Evolutionary conservation across 371 early-diverging fungal species (phyloP), one percentile per base, ranked within the genome.

Genomic region (Lichtheimia corymbifera): DNA sequence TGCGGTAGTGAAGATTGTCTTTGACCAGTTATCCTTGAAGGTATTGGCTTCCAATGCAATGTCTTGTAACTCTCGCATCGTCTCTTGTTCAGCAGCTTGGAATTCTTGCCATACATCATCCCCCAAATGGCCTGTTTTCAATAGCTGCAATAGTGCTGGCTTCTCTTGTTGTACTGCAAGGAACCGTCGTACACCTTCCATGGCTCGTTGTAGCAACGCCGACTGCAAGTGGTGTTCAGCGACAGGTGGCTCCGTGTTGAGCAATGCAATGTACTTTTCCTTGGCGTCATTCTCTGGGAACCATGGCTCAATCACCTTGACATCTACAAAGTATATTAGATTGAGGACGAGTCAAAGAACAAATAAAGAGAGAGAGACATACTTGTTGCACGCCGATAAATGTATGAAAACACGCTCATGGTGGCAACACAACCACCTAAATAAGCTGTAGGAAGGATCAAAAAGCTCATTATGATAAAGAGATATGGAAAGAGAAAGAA

Each of bases 61-160:
- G 41, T 89, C 93, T 70, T 90, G 86, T 53, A 95, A 69, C 71
- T 97, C 97, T 7, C 68, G 69, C 70, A 94, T 87, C 51, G 92
- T 80, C 45, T 93, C 96, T 62, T 88, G 83, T 70, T 97, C 96
- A 15, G 95, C 93, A 11, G 82, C 71, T 17, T 66, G 70, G 55
- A 97, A 90, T 61, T 92, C 89, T 35, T 82, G 88, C 92, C 88
- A 86, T 64, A 95, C 74, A 57, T 93, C 95, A 57, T 97, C 96
- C 4, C 94, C 93, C 54, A 97, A 84, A 9, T 91, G 86, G 5
- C 97, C 97, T 15, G 84, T 78, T 64, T 90, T 87, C 59, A 95
- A 85, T 76, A 97, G 71, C 44, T 79, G 81, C 28, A 83, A 77
- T 59, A 97, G 74, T 25, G 91, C 86, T n/a, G 86, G 88, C 70